These are phyloP conservation scores for Fusarium robinianum DNA, from an alignment of 2,329 filamentous ascomycete species.

Conservation along the genomic window DNA sequence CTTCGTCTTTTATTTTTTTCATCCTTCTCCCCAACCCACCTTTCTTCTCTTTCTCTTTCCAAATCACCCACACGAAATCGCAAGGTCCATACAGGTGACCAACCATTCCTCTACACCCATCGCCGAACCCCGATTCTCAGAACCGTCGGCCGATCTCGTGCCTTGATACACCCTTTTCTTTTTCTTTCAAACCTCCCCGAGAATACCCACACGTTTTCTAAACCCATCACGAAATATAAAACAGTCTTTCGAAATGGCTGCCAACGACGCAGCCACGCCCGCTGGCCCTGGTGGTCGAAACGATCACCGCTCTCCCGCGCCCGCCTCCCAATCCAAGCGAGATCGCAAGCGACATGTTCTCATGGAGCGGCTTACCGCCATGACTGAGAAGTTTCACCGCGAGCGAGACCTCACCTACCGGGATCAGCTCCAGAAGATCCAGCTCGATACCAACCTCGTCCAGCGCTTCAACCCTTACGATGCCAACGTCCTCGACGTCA, in stretches of 20 bases:
- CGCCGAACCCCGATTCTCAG: too few relatives aligned
- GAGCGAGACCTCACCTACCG: constrained; percentile 85
- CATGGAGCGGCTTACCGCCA: constrained; percentile 74
- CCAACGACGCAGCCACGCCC: constrained; percentile 44
- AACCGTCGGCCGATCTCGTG: too few relatives aligned
- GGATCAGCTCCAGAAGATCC: constrained; percentile 88
- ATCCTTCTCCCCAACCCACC: too few relatives aligned
- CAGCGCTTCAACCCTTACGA: constrained; percentile 83
- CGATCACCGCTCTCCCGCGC: constrained; percentile 46
- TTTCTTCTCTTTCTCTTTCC: neutral
- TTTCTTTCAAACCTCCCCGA: constrained; percentile 1
- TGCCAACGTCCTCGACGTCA: constrained; percentile 71
- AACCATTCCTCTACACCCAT: too few relatives aligned
- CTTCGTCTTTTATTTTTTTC: too few relatives aligned
- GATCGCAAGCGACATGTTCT: constrained; percentile 88
- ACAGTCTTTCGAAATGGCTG: constrained; percentile 42
- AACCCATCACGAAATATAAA: constrained; percentile 1
- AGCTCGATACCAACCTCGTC: constrained; percentile 85
- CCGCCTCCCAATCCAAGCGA: constrained; percentile 71
- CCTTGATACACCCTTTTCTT: neutral
- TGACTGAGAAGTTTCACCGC: constrained; percentile 77
- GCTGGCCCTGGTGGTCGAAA: constrained; percentile 40
- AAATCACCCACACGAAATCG: too few relatives aligned
- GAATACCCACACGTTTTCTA: neutral
- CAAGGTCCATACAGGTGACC: too few relatives aligned